phyloP scores from a whole-genome alignment of 331 rosid species.

The Dryas integrifolia region DNA sequence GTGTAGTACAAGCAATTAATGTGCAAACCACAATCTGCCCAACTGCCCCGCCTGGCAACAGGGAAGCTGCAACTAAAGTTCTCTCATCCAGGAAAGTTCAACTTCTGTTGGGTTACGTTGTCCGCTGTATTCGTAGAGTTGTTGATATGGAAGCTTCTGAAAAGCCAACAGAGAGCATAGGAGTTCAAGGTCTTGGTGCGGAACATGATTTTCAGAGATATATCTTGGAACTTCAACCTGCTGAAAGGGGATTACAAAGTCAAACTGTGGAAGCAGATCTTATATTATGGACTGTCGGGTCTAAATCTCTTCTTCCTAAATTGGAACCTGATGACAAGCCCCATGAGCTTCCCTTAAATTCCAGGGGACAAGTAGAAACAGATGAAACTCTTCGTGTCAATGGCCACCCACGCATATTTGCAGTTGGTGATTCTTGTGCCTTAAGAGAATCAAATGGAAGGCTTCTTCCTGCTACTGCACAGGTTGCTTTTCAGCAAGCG shows the following conservation, averaged over 20 bases:
- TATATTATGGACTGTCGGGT: constrained; percentile 92
- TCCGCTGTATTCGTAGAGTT: constrained; percentile 54
- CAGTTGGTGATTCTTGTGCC: constrained; percentile 89
- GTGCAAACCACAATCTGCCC: constrained; percentile 66
- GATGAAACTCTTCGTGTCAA: constrained; percentile 98
- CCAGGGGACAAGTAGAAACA: constrained; percentile 86
- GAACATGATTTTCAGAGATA: constrained; percentile 49
- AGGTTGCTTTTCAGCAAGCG: constrained; percentile 99
- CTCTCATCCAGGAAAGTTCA: constrained; percentile 78
- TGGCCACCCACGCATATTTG: constrained; percentile 96
- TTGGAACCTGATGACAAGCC: constrained; percentile 55
- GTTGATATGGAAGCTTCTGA: constrained; percentile 43
- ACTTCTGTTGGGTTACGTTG: constrained; percentile 81
- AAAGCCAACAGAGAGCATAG: constrained; percentile 22
- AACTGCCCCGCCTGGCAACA: constrained; percentile 75
- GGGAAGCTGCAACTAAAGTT: constrained; percentile 87
- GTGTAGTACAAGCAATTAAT: constrained; percentile 78
- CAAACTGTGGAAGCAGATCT: constrained; percentile 72
- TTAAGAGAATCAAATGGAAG: constrained; percentile 77
- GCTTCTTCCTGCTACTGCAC: constrained; percentile 96
- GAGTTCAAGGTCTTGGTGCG: constrained; percentile 27
- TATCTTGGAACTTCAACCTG: constrained; percentile 74
- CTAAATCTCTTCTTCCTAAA: constrained; percentile 73
- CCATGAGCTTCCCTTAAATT: constrained; percentile 72
- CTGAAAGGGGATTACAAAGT: constrained; percentile 66